A percentile compares a stretch with the other conserved stretches of the same genome.
Evolutionary conservation across 2,329 filamentous ascomycete genomes (phyloP).

Genomic region (Acarospora socialis): DNA sequence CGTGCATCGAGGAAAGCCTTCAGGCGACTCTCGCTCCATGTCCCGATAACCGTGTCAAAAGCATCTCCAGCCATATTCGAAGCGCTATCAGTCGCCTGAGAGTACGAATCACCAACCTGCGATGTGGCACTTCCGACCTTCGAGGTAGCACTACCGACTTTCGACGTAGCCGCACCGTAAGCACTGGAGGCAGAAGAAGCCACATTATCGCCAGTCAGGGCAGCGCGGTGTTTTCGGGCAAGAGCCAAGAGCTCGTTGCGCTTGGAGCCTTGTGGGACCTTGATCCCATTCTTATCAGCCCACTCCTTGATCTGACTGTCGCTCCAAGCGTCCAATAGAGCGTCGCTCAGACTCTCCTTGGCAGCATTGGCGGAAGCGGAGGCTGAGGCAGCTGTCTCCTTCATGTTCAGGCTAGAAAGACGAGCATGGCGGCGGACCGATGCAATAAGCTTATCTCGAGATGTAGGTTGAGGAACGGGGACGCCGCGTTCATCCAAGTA

Average conservation of each 20-base stretch:
- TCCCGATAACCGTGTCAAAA: constrained; percentile 47
- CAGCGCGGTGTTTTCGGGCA: constrained; percentile 71
- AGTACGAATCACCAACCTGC: constrained; percentile 65
- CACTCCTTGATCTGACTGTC: constrained; percentile 85
- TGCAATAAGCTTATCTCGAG: constrained; percentile 77
- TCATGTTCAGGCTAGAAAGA: constrained; percentile 55
- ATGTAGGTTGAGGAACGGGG: constrained; percentile 68
- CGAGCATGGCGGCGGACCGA: constrained; percentile 82
- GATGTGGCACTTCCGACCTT: too few relatives aligned
- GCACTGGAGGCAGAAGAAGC: constrained; percentile 36
- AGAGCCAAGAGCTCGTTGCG: constrained; percentile 79
- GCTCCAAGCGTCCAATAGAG: constrained; percentile 78
- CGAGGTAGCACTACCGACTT: constrained; percentile 61
- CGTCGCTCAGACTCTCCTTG: constrained; percentile 63
- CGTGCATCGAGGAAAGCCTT: constrained; percentile 68
- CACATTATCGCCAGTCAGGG: constrained; percentile 52
- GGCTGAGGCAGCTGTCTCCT: constrained; percentile 45
- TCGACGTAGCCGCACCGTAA: constrained; percentile 59
- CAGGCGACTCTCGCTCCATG: constrained; percentile 62
- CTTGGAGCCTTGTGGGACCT: constrained; percentile 83
- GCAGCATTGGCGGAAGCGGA: constrained; percentile 53
- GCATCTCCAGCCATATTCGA: constrained; percentile 48
- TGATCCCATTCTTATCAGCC: constrained; percentile 77
- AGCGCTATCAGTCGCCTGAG: constrained; percentile 58
- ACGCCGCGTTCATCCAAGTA: constrained; percentile 85